A percentile compares a stretch with the other conserved stretches of the same genome.
phyloP scores from a whole-genome alignment of 495 filamentous ascomycete genomes.

The Penicillium silybi region DNA sequence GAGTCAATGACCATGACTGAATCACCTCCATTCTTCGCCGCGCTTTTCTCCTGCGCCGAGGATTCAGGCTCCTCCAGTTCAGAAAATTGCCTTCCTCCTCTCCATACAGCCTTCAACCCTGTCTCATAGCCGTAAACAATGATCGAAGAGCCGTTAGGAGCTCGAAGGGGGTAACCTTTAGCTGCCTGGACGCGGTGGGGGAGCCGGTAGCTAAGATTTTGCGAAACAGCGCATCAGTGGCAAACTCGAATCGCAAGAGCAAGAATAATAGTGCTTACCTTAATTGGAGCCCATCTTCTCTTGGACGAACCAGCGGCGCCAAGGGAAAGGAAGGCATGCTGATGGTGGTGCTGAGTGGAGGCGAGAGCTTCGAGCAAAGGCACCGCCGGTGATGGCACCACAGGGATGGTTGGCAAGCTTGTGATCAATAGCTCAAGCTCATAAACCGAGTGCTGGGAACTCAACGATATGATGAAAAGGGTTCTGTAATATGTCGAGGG shows the following conservation, averaged over 20 bases:
- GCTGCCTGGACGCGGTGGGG: conserved; percentile 68
- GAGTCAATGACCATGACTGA: conserved; percentile 75
- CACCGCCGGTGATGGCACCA: conserved; percentile 21
- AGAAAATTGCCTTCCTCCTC: conserved; percentile 68
- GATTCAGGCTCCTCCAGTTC: conserved; percentile 22
- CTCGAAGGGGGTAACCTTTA: conserved; percentile 68
- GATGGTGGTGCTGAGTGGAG: conserved; percentile 9
- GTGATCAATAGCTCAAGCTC: neutral
- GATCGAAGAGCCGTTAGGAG: conserved; percentile 81
- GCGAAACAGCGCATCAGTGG: conserved; percentile 4
- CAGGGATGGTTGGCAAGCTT: conserved; percentile 1
- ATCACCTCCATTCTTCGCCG: conserved; percentile 46
- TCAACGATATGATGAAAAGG: neutral
- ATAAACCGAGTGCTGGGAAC: neutral
- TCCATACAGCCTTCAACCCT: conserved; percentile 75
- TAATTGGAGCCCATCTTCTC: conserved; percentile 49
- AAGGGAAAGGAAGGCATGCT: conserved; percentile 39
- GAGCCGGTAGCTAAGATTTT: conserved; percentile 63
- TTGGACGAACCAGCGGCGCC: conserved; percentile 34
- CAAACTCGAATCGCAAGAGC: neutral
- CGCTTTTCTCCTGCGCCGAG: conserved; percentile 22
- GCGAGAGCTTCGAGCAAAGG: conserved; percentile 17
- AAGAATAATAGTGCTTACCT: conserved; percentile 32
- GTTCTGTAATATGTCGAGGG: neutral
- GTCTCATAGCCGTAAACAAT: conserved; percentile 78